Conservation (phyloP, 352 stramenopile species). For the Elongisporangium senticosum region DNA sequence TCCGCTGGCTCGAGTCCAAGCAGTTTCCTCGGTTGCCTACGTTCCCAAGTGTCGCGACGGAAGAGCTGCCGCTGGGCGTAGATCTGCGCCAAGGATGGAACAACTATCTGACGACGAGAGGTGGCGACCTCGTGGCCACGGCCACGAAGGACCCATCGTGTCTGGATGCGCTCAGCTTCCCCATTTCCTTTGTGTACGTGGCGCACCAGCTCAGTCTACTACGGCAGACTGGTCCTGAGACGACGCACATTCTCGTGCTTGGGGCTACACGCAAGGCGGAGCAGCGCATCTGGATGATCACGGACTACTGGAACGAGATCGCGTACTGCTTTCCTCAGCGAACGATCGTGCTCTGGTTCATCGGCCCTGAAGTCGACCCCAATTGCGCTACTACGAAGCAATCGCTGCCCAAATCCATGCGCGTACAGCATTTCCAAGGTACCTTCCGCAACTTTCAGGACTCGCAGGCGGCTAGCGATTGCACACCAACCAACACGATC, state of each 20-base stretch:
- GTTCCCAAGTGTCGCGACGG: conserved; percentile 6
- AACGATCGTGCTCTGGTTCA: conserved; percentile 48
- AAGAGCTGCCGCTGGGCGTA: not conserved
- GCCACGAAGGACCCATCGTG: conserved; percentile 54
- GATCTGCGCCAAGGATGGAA: conserved; percentile 39
- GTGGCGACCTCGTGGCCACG: conserved; percentile 25
- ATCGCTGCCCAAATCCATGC: conserved; percentile 16
- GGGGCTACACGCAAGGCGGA: conserved; percentile 65
- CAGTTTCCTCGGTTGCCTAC: conserved; percentile 34
- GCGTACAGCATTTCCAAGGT: conserved; percentile 30
- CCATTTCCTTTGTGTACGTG: conserved; percentile 52
- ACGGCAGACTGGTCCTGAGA: not conserved
- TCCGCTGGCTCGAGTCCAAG: conserved; percentile 71
- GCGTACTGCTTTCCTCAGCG: conserved; percentile 25
- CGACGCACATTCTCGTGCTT: conserved; percentile 40
- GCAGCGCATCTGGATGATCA: conserved; percentile 61
- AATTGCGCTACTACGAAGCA: conserved; percentile 3
- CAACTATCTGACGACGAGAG: conserved; percentile 32
- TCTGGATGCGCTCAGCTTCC: conserved; percentile 71
- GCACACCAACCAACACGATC: conserved; percentile 34
- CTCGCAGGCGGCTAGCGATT: conserved; percentile 19
- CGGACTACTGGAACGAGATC: conserved; percentile 64
- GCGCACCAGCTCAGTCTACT: conserved; percentile 29
- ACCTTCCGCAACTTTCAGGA: conserved; percentile 49
- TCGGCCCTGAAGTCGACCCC: conserved; percentile 46